Evolutionary conservation across 75 land plant species (phyloP).

Genomic region (Larix kaempferi): DNA sequence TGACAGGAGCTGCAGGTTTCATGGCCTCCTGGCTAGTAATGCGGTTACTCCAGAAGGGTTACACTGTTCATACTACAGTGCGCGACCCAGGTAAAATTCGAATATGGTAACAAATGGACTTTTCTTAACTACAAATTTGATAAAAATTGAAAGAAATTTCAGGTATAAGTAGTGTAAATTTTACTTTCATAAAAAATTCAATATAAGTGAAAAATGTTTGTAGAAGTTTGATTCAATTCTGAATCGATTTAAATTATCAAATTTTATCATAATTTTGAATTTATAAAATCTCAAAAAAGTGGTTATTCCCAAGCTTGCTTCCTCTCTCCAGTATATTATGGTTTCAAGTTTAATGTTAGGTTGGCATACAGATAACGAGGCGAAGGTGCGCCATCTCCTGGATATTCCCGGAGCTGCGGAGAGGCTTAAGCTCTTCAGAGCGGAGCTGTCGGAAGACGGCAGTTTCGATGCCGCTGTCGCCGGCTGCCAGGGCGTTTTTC

Average conservation of each 20-base stretch:
- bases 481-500: slow-evolving; percentile 47
- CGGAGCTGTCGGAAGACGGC: slow-evolving; percentile 34
- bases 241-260: too few species aligned
- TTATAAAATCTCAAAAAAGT: too few species aligned
- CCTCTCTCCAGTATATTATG: too few species aligned
- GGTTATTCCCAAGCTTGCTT: too few species aligned
- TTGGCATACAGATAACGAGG: slow-evolving; percentile 17
- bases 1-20: slow-evolving; percentile 33
- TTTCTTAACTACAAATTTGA: too few species aligned
- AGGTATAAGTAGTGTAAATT: too few species aligned
- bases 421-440: slow-evolving; percentile 33
- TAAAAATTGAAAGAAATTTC: not conserved
- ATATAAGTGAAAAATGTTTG: too few species aligned
- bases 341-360: too few species aligned
- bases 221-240: too few species aligned
- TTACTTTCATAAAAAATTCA: too few species aligned
- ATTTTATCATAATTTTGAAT: too few species aligned
- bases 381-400: slow-evolving; percentile 24
- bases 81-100: slow-evolving; percentile 3
- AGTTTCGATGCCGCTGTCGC: slow-evolving; percentile 33
- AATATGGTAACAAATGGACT: too few species aligned
- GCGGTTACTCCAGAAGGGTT: slow-evolving; percentile 29
- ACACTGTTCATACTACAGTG: slow-evolving; percentile 13
- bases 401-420: slow-evolving; percentile 33
- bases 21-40: slow-evolving; percentile 37